These are phyloP conservation scores for Nakataea oryzae DNA, from an alignment of 2,329 filamentous ascomycete genomes.

Conservation along the genomic window DNA sequence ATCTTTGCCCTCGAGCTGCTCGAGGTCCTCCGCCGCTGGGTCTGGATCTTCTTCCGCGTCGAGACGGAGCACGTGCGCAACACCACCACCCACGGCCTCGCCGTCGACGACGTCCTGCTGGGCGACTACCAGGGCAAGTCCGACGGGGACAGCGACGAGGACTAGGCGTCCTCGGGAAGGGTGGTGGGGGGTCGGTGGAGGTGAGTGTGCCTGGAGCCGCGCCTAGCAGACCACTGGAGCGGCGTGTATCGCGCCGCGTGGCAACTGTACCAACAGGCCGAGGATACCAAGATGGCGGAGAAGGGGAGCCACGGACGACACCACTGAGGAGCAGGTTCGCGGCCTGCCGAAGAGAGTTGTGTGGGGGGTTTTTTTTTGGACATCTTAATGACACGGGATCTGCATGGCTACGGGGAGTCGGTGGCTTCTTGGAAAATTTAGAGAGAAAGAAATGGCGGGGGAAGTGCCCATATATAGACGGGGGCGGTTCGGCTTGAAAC, in stretches of 20 bases:
- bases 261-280: not conserved
- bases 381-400: not conserved
- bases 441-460: too few species aligned
- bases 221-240: too few species aligned
- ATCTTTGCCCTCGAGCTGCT: conserved; percentile 81
- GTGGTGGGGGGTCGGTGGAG: too few species aligned
- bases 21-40: conserved; percentile 81
- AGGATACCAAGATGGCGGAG: too few species aligned
- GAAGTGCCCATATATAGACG: not conserved
- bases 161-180: conserved; percentile 1
- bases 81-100: conserved; percentile 38
- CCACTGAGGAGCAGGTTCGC: too few species aligned
- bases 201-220: too few species aligned
- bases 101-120: conserved; percentile 62
- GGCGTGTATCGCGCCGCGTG: not conserved
- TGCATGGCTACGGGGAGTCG: not conserved
- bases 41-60: conserved; percentile 94
- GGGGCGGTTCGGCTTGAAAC: not conserved
- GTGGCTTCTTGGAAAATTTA: not conserved
- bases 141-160: conserved; percentile 28
- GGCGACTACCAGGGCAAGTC: conserved; percentile 59
- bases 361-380: too few species aligned
- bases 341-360: too few species aligned
- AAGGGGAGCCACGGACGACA: too few species aligned
- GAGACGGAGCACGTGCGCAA: conserved; percentile 80